Evolutionary conservation across 2,329 filamentous ascomycete genomes (phyloP), one percentile per base, ranked within the genome.

Genomic region (Aureobasidium sp.): DNA sequence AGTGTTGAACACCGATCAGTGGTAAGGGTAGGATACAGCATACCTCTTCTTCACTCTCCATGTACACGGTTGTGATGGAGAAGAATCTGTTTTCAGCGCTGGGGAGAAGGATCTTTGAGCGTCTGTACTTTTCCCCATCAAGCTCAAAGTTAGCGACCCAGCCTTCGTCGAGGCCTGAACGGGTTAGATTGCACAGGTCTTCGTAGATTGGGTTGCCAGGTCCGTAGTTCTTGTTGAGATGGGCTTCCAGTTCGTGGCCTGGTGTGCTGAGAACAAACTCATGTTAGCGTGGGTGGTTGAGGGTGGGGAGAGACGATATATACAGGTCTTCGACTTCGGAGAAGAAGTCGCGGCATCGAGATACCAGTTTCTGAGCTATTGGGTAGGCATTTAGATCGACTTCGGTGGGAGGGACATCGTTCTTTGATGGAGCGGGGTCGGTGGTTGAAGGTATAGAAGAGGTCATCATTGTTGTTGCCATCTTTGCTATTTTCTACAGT

Each of bases 51-150:
- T 77, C 62, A 34, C 75, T 78, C n/a, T 82, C 75, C 77, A 84
- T 83, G 67, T 82, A 84, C 20, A 84, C 82, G 1, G 81, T 79
- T 2, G 82, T 84, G 67, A 84, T 82, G 66, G 77, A 80, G 69
- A 83, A 80, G 69, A 75, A 84, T 25, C 77, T 74, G 31, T 77
- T 84, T 39, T 76, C 73, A 9, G 74, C 70, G 2, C 70, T 75
- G 1, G 82, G 82, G 5, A 77, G 65, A 44, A 74, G 69, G 63
- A 84, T 76, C 63, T 78, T 79, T 9, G 73, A 73, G 12, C 74
- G 71, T 22, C 73, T 77, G 64, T 82, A 83, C 64, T 75, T 77
- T 11, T 71, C 72, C 1, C 80, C 80, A 20, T 69, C 65, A 39
- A 72, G 65, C n/a, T 69, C 66, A 36, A 69, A 67, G 27, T 70